Evolutionary conservation across 169 alveolate species (phyloP).

Genomic region (Cryptosporidium tyzzeri): DNA sequence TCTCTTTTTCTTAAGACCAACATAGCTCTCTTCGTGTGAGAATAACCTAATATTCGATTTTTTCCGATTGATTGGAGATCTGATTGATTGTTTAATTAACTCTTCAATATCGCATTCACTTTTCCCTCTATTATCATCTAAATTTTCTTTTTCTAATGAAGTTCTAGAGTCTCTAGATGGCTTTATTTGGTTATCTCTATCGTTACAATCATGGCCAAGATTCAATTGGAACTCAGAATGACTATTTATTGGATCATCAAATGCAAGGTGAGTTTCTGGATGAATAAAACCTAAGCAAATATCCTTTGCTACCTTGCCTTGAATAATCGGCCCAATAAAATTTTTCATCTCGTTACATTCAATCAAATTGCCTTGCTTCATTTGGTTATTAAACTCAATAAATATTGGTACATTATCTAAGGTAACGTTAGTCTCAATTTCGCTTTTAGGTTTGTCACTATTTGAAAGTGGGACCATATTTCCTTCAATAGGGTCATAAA

Average conservation of each 20-base stretch:
- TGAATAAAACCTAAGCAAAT: slow-evolving; percentile 60
- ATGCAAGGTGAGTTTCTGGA: slow-evolving; percentile 27
- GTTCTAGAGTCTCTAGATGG: background rate
- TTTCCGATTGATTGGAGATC: background rate
- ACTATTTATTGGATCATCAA: background rate
- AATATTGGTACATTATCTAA: slow-evolving; percentile 38
- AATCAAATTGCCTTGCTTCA: background rate
- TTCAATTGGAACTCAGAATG: background rate
- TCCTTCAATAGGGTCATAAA: slow-evolving; percentile 33
- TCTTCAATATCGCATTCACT: slow-evolving; percentile 28
- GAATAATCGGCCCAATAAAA: slow-evolving; percentile 54
- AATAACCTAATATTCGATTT: background rate
- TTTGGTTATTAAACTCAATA: slow-evolving; percentile 32
- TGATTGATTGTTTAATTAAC: slow-evolving; percentile 34
- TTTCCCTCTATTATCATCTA: background rate
- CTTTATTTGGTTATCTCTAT: background rate
- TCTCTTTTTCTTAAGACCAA: slow-evolving; percentile 14
- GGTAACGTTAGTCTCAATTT: background rate
- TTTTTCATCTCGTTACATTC: slow-evolving; percentile 15
- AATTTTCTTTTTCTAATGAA: background rate
- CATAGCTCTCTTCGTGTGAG: background rate
- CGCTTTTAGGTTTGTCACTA: slow-evolving; percentile 16
- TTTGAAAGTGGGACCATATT: slow-evolving; percentile 69
- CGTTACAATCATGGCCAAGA: background rate
- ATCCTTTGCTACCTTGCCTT: slow-evolving; percentile 26